Conservation (phyloP, 345 rosid genomes). For the Citrus glauca region DNA sequence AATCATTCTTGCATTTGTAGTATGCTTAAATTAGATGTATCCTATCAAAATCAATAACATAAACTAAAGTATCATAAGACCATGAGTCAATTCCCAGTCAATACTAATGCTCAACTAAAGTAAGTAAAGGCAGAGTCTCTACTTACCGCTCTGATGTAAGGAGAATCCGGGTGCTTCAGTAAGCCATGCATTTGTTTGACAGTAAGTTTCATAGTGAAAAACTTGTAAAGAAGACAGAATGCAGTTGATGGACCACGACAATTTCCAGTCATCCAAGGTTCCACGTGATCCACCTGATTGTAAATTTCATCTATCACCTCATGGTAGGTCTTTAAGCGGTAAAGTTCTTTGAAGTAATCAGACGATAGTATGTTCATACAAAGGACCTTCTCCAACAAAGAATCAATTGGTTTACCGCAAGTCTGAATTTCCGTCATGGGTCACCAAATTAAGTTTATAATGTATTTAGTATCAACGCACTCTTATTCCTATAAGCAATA, state of each 20-base stretch:
- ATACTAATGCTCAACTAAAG: background rate
- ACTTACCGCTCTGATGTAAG: constrained; percentile 88
- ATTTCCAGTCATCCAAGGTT: constrained; percentile 99
- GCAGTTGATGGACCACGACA: constrained; percentile 98
- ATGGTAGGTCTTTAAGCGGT: constrained; percentile 87
- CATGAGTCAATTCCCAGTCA: background rate
- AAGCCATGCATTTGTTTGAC: constrained; percentile 97
- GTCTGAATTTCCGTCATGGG: constrained; percentile 71
- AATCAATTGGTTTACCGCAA: constrained; percentile 75
- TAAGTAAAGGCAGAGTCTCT: constrained; percentile 1
- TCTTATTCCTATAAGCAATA: constrained; percentile 10
- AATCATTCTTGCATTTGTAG: background rate
- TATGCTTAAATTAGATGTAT: background rate
- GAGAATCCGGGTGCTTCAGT: constrained; percentile 89
- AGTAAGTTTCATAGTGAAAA: constrained; percentile 96
- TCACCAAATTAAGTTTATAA: background rate
- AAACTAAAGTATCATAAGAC: background rate
- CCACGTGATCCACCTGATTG: constrained; percentile 98
- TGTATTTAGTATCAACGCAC: background rate
- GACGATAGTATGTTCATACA: constrained; percentile 97
- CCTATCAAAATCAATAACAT: background rate
- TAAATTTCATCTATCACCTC: constrained; percentile 96
- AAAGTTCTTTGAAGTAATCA: constrained; percentile 98
- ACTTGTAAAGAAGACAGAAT: constrained; percentile 91
- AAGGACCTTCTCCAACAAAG: constrained; percentile 88